Base-by-base conservation (phyloP, 768 basidiomycete genomes). In the Boletus fagicola region DNA sequence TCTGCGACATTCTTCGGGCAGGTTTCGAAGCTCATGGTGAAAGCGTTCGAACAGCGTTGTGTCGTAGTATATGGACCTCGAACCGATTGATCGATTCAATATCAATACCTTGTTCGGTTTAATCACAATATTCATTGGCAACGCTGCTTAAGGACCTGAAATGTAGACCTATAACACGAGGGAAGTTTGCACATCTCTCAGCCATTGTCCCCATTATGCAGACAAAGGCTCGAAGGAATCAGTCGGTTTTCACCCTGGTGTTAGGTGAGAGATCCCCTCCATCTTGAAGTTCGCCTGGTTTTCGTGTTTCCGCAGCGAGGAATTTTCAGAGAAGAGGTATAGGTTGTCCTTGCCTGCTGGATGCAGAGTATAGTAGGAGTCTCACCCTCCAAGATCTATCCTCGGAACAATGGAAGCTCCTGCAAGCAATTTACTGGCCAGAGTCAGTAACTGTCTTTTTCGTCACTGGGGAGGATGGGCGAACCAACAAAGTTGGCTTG, bases 41-140 rank as follows among this genome's bases (percentile, higher is more conserved):
- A 87, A 52, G 94, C 95, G 1, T 99, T 99, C 64, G 94, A 98
- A 74, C 80, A 87, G 61, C 82, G 94, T 28, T 96, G 93, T 71
- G 45, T 78, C 54, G 75, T 80, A 50, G 76, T 96, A 6, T 94
- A 94, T 65, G 89, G 91, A 5, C 69, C 68, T 20, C 72, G 77
- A 28, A 61, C 60, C 6, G 40, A 56, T 56, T 72, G 53, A 66
- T 40, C 8, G 13, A 20, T 26, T 28, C 18, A 31, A 28, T 48
- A 15, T 47, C 28, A 28, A 40, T 50, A 45, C 42, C 9, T 36
- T 43, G 26, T 22, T 39, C 26, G 28, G 26, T 20, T 22, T 22
- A 18, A 39, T 42, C 28, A 36, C 5, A 22, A 30, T 20, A 40
- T 24, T 45, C 49, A 22, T 36, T 22, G 30, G n/a, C 28, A 38